Evolutionary conservation across 352 stramenopile genomes (phyloP).

Genomic region (Aphanomyces euteiches): DNA sequence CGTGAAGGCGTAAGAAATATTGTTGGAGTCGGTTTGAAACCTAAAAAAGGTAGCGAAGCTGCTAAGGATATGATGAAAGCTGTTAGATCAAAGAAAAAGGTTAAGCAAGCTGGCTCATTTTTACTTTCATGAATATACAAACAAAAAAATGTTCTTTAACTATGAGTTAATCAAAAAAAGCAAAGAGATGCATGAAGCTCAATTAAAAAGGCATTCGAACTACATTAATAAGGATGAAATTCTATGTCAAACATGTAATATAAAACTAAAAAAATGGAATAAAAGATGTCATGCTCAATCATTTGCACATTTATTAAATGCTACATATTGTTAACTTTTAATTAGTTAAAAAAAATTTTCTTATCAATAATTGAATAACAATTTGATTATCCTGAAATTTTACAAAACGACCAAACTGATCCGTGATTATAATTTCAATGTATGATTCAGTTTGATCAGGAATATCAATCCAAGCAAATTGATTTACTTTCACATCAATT

Average conservation of each 20-base stretch:
- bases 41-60: background rate
- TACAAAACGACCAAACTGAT: background rate
- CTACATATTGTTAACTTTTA: slow-evolving; percentile 1
- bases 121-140: too few relatives aligned
- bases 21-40: background rate
- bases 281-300: background rate
- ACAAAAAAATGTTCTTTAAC: too few relatives aligned
- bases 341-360: too few relatives aligned
- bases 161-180: too few relatives aligned
- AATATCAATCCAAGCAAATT: background rate
- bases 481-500: background rate
- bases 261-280: background rate
- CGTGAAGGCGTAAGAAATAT: background rate
- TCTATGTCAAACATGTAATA: background rate
- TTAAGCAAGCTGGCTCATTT: background rate
- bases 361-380: background rate
- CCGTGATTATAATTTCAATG: slow-evolving; percentile 1
- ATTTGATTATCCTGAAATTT: background rate
- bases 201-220: too few relatives aligned
- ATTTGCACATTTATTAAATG: too few relatives aligned
- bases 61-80: background rate
- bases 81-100: background rate
- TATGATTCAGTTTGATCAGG: background rate
- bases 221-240: background rate
- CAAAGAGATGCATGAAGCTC: too few relatives aligned